These are phyloP conservation scores for Metschnikowia noctiluminum DNA, from an alignment of 805 yeast species.

Conservation along the genomic window DNA sequence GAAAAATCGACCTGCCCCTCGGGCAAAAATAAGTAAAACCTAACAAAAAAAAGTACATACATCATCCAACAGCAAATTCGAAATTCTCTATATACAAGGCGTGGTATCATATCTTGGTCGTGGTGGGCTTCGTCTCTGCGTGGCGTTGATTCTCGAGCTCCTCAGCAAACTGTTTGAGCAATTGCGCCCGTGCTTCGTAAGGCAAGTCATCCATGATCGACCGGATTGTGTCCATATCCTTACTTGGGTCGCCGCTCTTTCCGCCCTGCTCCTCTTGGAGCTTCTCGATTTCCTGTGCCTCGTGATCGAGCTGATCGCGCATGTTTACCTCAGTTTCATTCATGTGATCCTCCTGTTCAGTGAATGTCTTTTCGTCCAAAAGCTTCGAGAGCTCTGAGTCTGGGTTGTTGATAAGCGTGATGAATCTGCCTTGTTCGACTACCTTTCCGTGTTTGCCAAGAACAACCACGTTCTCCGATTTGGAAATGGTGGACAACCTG, in stretches of 20 bases:
- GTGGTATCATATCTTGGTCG: constrained; percentile 4
- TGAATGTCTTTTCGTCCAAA: constrained; percentile 33
- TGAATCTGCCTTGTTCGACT: constrained; percentile 38
- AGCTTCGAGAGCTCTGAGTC: constrained; percentile 40
- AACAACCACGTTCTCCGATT: constrained; percentile 42
- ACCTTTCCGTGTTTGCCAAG: constrained; percentile 41
- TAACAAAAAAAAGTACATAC: constrained; percentile 1
- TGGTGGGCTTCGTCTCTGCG: constrained; percentile 6
- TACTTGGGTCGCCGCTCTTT: neutral
- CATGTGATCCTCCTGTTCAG: constrained; percentile 19
- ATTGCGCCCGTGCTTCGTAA: constrained; percentile 26
- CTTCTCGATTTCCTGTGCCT: constrained; percentile 24
- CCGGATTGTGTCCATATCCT: constrained; percentile 24
- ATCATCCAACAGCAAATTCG: neutral
- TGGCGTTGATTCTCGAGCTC: constrained; percentile 16
- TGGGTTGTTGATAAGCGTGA: constrained; percentile 38
- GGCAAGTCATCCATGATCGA: constrained; percentile 38
- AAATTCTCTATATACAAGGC: constrained; percentile 10
- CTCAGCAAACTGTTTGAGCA: constrained; percentile 26
- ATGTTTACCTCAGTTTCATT: constrained; percentile 25
- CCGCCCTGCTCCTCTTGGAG: constrained; percentile 14
- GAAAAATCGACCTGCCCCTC: no score
- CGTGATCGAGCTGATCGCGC: constrained; percentile 24
- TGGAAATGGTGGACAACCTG: constrained; percentile 43
- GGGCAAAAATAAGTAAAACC: no score